Evolutionary conservation across 177 flowering plant genomes (phyloP).

Genomic region (Vitis hybrid): DNA sequence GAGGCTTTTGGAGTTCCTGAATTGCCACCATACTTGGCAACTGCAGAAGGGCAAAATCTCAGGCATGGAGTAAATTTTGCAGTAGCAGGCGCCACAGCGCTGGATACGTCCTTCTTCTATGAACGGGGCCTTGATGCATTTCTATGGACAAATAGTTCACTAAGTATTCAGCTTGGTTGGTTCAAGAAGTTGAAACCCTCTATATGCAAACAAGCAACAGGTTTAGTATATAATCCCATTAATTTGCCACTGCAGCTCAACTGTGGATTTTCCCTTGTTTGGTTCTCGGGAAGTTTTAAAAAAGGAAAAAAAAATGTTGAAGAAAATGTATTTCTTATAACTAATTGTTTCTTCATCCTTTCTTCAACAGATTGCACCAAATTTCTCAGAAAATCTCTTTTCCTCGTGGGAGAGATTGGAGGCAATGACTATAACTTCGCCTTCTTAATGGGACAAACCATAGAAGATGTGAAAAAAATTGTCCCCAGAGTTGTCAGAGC

Average conservation of each 20-base stretch:
- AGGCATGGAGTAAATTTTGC: constrained; percentile 25
- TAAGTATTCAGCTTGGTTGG: constrained; percentile 23
- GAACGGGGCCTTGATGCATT: not conserved
- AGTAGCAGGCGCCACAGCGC: constrained; percentile 28
- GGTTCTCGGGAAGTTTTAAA: no score
- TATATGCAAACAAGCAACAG: not conserved
- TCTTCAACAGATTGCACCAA: constrained; percentile 15
- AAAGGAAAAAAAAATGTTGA: no score
- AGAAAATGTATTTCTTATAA: no score
- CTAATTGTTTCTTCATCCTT: no score
- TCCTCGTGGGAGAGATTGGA: constrained; percentile 49
- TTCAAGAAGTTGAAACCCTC: constrained; percentile 17
- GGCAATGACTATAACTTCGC: constrained; percentile 39
- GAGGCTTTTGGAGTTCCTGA: constrained; percentile 20
- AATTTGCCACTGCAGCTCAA: no score
- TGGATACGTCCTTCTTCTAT: constrained; percentile 17
- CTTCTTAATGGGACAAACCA: constrained; percentile 14
- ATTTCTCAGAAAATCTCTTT: constrained; percentile 11
- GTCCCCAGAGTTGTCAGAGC: constrained; percentile 25
- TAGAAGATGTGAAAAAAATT: constrained; percentile 9
- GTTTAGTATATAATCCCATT: no score
- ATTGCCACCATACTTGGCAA: constrained; percentile 14
- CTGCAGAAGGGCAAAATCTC: not conserved
- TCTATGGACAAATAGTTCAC: constrained; percentile 18
- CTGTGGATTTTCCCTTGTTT: no score